phyloP scores from a whole-genome alignment of 2,329 filamentous ascomycete genomes.

The Sordariomycetes sp. region DNA sequence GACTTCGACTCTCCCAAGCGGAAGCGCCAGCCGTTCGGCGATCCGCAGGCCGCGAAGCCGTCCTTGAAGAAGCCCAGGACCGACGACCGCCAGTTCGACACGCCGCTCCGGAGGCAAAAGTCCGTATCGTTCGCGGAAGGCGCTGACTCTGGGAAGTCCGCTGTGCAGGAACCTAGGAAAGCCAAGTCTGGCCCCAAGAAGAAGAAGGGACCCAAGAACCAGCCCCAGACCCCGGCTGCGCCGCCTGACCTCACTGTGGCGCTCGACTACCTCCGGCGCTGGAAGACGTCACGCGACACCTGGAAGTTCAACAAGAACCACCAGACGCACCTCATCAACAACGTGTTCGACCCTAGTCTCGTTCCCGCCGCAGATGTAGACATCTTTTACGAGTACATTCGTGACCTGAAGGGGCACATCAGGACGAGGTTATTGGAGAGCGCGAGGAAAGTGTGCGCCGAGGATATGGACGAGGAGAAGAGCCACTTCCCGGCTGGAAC shows the following conservation, averaged over 20 bases:
- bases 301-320: slow-evolving; percentile 98
- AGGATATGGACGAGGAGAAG: slow-evolving; percentile 38
- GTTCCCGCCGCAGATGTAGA: slow-evolving; percentile 59
- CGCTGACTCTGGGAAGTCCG: slow-evolving; percentile 17
- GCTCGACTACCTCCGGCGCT: slow-evolving; percentile 64
- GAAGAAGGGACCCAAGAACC: slow-evolving; percentile 20
- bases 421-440: slow-evolving; percentile 55
- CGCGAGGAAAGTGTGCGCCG: slow-evolving; percentile 47
- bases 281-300: slow-evolving; percentile 51
- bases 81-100: slow-evolving; percentile 7
- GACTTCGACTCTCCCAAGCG: slow-evolving; percentile 18
- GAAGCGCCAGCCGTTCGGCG: slow-evolving; percentile 14
- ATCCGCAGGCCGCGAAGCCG: slow-evolving; percentile 8
- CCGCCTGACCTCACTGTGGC: slow-evolving; percentile 43
- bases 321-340: slow-evolving; percentile 73
- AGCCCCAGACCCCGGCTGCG: slow-evolving; percentile 16
- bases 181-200: slow-evolving; percentile 18
- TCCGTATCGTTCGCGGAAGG: slow-evolving; percentile 35
- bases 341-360: slow-evolving; percentile 58
- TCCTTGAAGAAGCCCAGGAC: slow-evolving; percentile 16
- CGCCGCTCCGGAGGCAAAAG: slow-evolving; percentile 21
- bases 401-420: slow-evolving; percentile 63
- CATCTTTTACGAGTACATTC: slow-evolving; percentile 64
- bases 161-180: slow-evolving; percentile 8
- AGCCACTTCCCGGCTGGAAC: slow-evolving; percentile 19